phyloP scores from a whole-genome alignment of 2,329 filamentous ascomycete species.

The Talaromyces pinophilus region DNA sequence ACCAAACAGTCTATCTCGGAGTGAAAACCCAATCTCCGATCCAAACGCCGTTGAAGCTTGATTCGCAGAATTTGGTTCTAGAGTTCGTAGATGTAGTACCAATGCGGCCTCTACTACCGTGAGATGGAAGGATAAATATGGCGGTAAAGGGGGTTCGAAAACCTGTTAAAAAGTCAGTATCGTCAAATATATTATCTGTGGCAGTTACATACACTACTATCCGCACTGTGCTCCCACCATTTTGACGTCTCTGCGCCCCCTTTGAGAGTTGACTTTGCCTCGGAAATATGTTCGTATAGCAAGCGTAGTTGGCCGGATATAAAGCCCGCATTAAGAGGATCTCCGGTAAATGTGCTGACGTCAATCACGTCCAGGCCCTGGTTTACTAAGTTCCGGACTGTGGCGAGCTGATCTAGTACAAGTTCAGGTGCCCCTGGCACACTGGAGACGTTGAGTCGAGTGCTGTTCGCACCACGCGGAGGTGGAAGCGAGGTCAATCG shows the following conservation, averaged over 20 bases:
- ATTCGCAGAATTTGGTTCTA: conserved; percentile 64
- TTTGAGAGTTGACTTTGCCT: conserved; percentile 61
- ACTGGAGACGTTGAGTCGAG: conserved; percentile 55
- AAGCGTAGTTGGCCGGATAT: conserved; percentile 61
- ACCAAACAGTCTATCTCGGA: conserved; percentile 58
- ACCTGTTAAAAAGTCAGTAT: conserved; percentile 34
- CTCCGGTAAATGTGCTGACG: conserved; percentile 71
- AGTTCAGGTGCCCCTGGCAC: conserved; percentile 59
- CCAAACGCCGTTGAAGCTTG: conserved; percentile 67
- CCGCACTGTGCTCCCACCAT: conserved; percentile 59
- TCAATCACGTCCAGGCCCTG: conserved; percentile 80
- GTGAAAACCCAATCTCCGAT: conserved; percentile 65
- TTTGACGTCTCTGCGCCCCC: conserved; percentile 53
- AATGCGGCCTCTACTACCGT: conserved; percentile 69
- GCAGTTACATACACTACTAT: conserved; percentile 54
- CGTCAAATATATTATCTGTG: background rate
- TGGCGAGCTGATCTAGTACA: conserved; percentile 68
- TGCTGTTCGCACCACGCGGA: conserved; percentile 53
- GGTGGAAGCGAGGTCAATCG: conserved; percentile 60
- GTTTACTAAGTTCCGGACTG: conserved; percentile 75
- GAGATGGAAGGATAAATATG: conserved; percentile 71
- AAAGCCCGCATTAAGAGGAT: conserved; percentile 60
- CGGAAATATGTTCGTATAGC: conserved; percentile 61
- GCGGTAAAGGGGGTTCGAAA: conserved; percentile 64
- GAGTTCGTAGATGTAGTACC: conserved; percentile 67